These are phyloP conservation scores for Veloporphyrellus conicus DNA, from an alignment of 1,284 basidiomycete species.

Conservation along the genomic window DNA sequence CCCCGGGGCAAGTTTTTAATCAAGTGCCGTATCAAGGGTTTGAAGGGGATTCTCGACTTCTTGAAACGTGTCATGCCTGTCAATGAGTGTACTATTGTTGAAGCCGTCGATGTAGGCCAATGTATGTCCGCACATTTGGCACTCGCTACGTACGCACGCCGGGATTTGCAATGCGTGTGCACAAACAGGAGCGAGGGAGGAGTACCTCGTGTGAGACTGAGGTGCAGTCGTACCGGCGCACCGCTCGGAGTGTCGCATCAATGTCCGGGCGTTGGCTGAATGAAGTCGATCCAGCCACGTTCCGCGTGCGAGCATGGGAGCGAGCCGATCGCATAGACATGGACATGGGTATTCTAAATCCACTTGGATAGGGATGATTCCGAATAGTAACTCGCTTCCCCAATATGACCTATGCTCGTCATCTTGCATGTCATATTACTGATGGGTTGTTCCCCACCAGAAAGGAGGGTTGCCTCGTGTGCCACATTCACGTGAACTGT, in stretches of 20 bases:
- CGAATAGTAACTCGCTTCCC: slow-evolving; percentile 6
- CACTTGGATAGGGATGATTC: slow-evolving; percentile 1
- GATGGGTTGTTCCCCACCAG: no score
- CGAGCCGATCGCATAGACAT: no score
- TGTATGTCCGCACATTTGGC: not conserved
- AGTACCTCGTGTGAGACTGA: not conserved
- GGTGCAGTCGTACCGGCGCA: not conserved
- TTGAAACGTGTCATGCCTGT: slow-evolving; percentile 14
- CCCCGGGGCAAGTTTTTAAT: no score
- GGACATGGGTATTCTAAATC: not conserved
- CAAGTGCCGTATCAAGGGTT: not conserved
- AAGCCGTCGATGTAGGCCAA: no score
- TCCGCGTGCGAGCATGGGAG: not conserved
- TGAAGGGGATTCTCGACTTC: slow-evolving; percentile 6
- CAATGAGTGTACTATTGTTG: not conserved
- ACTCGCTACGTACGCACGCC: not conserved
- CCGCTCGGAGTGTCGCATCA: not conserved
- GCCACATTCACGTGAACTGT: no score
- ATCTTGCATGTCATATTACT: no score
- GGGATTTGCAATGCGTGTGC: not conserved
- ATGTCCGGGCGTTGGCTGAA: not conserved
- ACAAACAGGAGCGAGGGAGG: no score
- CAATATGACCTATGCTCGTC: slow-evolving; percentile 6
- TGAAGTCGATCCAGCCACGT: no score
- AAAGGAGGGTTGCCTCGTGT: no score